Evolutionary conservation across 805 yeast genomes (phyloP).

Genomic region (Metschnikowia hibisci): DNA sequence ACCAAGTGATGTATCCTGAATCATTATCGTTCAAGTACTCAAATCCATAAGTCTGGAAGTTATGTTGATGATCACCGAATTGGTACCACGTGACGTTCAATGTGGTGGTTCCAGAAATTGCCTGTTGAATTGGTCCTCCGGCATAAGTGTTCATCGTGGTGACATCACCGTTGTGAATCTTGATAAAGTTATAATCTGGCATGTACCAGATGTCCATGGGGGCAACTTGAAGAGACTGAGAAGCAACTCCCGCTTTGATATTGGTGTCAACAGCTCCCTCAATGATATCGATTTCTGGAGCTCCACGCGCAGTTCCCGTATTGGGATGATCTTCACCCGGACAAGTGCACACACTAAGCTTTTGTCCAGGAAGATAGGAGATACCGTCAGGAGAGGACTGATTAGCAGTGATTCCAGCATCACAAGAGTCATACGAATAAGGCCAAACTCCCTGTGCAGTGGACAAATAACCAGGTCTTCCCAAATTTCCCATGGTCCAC

Average conservation of each 20-base stretch:
- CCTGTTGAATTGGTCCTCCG: slow-evolving; percentile 39
- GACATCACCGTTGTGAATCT: slow-evolving; percentile 23
- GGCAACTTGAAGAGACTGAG: slow-evolving; percentile 42
- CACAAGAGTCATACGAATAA: slow-evolving; percentile 35
- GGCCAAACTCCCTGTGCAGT: slow-evolving; percentile 40
- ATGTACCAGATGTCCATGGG: slow-evolving; percentile 43
- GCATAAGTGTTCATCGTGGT: slow-evolving; percentile 37
- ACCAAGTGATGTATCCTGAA: slow-evolving; percentile 35
- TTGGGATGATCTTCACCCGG: slow-evolving; percentile 36
- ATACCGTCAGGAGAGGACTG: slow-evolving; percentile 39
- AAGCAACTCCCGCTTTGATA: slow-evolving; percentile 20
- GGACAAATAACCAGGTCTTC: slow-evolving; percentile 35
- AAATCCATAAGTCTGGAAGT: slow-evolving; percentile 33
- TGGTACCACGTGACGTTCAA: slow-evolving; percentile 37
- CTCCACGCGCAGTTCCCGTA: slow-evolving; percentile 36
- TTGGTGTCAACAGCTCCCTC: slow-evolving; percentile 21
- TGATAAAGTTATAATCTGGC: slow-evolving; percentile 36
- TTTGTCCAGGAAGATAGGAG: slow-evolving; percentile 37
- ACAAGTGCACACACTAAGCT: slow-evolving; percentile 31
- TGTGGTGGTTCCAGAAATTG: slow-evolving; percentile 35
- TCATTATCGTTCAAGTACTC: slow-evolving; percentile 30
- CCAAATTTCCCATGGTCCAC: slow-evolving; percentile 39
- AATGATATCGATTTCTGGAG: slow-evolving; percentile 29
- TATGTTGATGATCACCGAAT: slow-evolving; percentile 13
- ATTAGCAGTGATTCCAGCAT: slow-evolving; percentile 36